Conservation (phyloP, 257 asterid species). For the Capsicum pubescens region DNA sequence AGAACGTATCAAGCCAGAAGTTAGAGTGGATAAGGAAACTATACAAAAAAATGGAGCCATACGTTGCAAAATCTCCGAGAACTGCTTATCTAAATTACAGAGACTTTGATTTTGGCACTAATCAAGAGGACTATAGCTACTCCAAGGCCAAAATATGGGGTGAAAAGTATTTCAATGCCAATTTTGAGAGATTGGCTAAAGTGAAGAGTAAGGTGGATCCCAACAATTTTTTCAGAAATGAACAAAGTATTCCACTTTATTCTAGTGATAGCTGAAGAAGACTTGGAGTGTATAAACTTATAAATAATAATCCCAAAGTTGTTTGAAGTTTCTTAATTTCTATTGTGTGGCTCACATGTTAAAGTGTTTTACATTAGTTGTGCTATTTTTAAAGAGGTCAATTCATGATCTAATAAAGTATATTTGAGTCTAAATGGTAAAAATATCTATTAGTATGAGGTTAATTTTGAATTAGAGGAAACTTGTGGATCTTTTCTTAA, state of each 20-base stretch:
- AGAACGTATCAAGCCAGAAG: conserved; percentile 11
- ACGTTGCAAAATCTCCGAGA: conserved; percentile 16
- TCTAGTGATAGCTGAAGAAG: background rate
- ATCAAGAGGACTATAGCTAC: background rate
- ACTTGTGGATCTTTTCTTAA: no score
- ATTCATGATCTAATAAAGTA: no score
- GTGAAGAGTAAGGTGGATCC: conserved; percentile 26
- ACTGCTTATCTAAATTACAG: background rate
- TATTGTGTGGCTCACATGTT: no score
- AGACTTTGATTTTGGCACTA: conserved; percentile 1
- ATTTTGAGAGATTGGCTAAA: conserved; percentile 23
- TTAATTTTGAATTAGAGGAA: no score
- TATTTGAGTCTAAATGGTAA: no score
- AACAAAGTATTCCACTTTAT: conserved; percentile 27
- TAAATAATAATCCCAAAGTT: no score
- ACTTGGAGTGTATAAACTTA: no score
- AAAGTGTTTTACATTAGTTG: no score
- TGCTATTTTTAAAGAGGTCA: no score
- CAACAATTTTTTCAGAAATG: background rate
- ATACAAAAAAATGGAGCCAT: conserved; percentile 12
- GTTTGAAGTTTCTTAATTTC: no score
- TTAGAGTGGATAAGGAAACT: conserved; percentile 16
- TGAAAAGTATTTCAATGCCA: conserved; percentile 6
- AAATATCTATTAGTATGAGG: no score
- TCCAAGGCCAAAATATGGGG: conserved; percentile 25